Conservation (phyloP, 352 stramenopile species). For the Pythium scleroteichum region DNA sequence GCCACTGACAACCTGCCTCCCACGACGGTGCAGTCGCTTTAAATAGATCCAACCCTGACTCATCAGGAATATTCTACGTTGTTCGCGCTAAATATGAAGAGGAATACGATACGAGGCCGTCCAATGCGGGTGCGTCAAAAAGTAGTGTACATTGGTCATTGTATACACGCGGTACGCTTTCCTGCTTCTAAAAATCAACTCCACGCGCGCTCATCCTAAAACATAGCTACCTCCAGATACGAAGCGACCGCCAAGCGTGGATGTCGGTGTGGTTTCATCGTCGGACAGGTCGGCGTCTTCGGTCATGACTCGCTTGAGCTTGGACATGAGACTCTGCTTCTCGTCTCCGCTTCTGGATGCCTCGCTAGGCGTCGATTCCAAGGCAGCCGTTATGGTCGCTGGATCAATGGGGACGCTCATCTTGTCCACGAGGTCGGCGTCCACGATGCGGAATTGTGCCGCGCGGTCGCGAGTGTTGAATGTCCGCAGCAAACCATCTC, state of each 20-base stretch:
- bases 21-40: too few species aligned
- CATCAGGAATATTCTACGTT: too few species aligned
- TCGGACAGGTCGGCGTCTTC: slow-evolving; percentile 20
- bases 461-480: slow-evolving; percentile 64
- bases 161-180: too few species aligned
- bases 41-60: too few species aligned
- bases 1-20: neutral
- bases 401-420: slow-evolving; percentile 36
- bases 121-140: too few species aligned
- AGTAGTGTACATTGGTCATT: too few species aligned
- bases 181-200: too few species aligned
- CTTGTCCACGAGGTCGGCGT: slow-evolving; percentile 56
- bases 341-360: slow-evolving; percentile 6
- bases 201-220: too few species aligned
- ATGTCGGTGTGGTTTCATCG: slow-evolving; percentile 18
- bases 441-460: slow-evolving; percentile 56
- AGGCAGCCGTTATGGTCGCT: slow-evolving; percentile 3
- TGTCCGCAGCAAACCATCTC: slow-evolving; percentile 60
- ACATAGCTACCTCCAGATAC: neutral
- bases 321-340: slow-evolving; percentile 15
- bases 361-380: slow-evolving; percentile 11
- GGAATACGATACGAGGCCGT: too few species aligned
- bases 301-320: slow-evolving; percentile 22
- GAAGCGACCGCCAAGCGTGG: slow-evolving; percentile 9
- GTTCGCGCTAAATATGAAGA: too few species aligned